Evolutionary conservation across 73 alveolate species (phyloP).

Genomic region (Uronychia setigera): DNA sequence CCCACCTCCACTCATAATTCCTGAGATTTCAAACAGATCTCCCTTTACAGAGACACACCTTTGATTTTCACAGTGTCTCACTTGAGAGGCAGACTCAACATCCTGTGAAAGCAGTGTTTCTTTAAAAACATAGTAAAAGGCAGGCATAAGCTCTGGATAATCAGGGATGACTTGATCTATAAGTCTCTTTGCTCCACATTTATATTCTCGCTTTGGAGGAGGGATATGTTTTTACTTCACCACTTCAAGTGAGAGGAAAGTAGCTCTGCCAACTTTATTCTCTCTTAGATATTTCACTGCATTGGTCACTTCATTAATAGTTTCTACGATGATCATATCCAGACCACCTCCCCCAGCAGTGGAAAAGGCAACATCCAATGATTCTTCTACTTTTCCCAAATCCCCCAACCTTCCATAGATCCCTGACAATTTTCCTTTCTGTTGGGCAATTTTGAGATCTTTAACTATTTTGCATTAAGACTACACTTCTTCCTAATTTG

Average conservation of each 20-base stretch:
- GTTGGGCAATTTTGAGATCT: conserved; percentile 74
- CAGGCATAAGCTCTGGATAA: conserved; percentile 46
- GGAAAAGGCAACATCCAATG: conserved; percentile 77
- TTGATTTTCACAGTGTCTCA: background rate
- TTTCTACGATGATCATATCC: conserved; percentile 80
- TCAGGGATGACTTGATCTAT: conserved; percentile 58
- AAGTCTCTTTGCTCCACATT: conserved; percentile 40
- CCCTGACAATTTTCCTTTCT: conserved; percentile 80
- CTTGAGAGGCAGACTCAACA: background rate
- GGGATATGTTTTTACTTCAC: conserved; percentile 38
- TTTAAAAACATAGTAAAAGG: conserved; percentile 37
- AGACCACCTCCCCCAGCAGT: conserved; percentile 75
- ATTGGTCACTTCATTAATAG: conserved; percentile 64
- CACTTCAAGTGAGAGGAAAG: conserved; percentile 73
- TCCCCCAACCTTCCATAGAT: conserved; percentile 90
- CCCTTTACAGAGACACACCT: background rate
- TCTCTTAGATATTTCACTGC: conserved; percentile 63
- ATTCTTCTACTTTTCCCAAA: conserved; percentile 72
- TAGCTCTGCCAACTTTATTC: conserved; percentile 74
- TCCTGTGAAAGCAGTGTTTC: background rate
- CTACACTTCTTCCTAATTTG: conserved; percentile 28
- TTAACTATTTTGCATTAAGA: conserved; percentile 38
- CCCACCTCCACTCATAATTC: background rate
- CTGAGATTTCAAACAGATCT: background rate
- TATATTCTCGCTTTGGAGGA: conserved; percentile 22